These are phyloP conservation scores for Cordyceps militaris DNA, from an alignment of 2,329 filamentous ascomycete genomes.

Conservation along the genomic window DNA sequence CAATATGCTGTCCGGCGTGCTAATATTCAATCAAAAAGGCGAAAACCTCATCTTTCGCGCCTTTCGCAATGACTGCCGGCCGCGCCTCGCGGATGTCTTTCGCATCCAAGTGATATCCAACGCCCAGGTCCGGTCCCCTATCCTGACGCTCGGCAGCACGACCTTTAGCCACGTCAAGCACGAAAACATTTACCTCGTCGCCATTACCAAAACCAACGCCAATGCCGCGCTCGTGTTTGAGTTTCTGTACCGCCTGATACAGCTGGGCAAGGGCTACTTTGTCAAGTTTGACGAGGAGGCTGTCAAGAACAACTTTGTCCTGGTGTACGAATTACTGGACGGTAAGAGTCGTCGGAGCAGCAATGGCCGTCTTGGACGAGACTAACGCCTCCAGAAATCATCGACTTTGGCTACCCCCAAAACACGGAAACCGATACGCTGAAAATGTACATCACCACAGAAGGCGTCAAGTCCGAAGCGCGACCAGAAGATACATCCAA, in stretches of 20 bases:
- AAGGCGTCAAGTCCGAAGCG: conserved; percentile 89
- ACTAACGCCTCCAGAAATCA: conserved; percentile 61
- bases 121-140: conserved; percentile 92
- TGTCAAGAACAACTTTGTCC: conserved; percentile 99
- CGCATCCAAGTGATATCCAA: conserved; percentile 99
- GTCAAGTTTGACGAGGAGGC: conserved; percentile 99
- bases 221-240: conserved; percentile 98
- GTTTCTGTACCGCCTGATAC: conserved; percentile 88
- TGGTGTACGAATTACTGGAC: conserved; percentile 95
- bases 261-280: conserved; percentile 91
- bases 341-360: conserved; percentile 40
- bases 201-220: conserved; percentile 97
- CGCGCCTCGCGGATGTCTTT: conserved; percentile 95
- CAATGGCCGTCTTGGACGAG: no score
- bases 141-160: conserved; percentile 92
- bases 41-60: conserved; percentile 99
- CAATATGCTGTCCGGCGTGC: conserved; percentile 86
- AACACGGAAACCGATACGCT: conserved; percentile 98
- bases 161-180: conserved; percentile 99
- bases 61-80: conserved; percentile 97
- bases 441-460: conserved; percentile 99
- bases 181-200: conserved; percentile 97
- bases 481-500: conserved; percentile 88
- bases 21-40: conserved; percentile 99
- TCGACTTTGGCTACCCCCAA: conserved; percentile 98